Conservation (phyloP, 306 rosid species). For the Citrullus mucosospermus region DNA sequence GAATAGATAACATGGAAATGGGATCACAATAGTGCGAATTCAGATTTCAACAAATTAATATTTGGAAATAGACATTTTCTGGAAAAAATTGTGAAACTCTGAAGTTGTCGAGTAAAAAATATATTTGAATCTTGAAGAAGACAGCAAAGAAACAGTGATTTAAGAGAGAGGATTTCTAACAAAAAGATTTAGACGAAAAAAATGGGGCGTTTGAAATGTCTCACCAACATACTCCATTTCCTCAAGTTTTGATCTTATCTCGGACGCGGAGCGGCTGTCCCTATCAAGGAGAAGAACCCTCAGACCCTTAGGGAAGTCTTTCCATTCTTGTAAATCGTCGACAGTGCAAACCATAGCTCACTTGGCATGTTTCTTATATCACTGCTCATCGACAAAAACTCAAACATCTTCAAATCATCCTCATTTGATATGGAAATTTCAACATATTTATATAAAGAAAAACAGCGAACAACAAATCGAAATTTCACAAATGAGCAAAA, state of each 20-base stretch:
- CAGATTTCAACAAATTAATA: not conserved
- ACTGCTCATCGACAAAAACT: slow-evolving; percentile 13
- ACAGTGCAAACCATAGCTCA: slow-evolving; percentile 99
- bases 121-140: not conserved
- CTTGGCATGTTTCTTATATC: slow-evolving; percentile 79
- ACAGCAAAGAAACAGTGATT: not conserved
- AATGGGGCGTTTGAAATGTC: slow-evolving; percentile 2
- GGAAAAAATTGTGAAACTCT: not conserved
- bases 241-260: slow-evolving; percentile 60
- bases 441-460: not conserved
- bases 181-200: slow-evolving; percentile 1
- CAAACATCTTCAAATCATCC: not conserved
- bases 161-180: slow-evolving; percentile 5
- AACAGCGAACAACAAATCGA: not conserved
- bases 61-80: not conserved
- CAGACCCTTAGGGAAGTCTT: slow-evolving; percentile 92
- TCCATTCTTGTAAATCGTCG: slow-evolving; percentile 81
- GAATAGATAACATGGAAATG: not conserved
- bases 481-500: not conserved
- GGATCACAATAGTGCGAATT: not conserved
- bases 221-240: slow-evolving; percentile 82
- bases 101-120: not conserved
- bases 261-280: slow-evolving; percentile 53
- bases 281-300: slow-evolving; percentile 82
- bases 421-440: not conserved